A percentile compares a stretch with the other conserved stretches of the same genome.
Evolutionary conservation across 768 basidiomycete species (phyloP).

Genomic region (Kwoniella europaea): DNA sequence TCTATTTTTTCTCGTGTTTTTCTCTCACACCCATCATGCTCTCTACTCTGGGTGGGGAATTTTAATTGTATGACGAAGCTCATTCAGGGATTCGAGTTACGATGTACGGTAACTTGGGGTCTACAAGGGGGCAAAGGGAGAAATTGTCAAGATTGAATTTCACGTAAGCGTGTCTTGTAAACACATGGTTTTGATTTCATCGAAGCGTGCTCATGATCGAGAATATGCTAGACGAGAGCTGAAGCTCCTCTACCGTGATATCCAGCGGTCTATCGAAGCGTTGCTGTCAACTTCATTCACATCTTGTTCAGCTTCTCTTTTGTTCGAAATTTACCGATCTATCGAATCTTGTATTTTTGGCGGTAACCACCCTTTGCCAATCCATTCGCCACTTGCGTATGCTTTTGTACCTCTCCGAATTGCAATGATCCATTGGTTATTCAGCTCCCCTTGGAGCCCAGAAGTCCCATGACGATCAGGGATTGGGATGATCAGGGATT

Average conservation of each 20-base stretch:
- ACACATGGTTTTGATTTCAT: background rate
- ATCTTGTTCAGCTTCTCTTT: too few species aligned
- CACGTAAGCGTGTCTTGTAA: background rate
- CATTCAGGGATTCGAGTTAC: background rate
- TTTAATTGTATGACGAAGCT: constrained; percentile 2
- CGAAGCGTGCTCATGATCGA: background rate
- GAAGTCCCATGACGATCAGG: too few species aligned
- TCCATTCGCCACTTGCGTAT: too few species aligned
- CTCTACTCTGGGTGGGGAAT: background rate
- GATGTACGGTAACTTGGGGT: constrained; percentile 1
- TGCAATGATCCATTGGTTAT: background rate
- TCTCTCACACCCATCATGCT: background rate
- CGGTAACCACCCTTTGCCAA: too few species aligned
- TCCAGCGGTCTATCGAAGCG: too few species aligned
- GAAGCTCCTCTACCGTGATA: too few species aligned
- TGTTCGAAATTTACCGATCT: too few species aligned
- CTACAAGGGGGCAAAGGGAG: background rate
- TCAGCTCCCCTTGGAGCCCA: background rate
- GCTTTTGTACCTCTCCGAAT: background rate
- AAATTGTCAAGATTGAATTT: background rate
- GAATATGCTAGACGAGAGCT: background rate
- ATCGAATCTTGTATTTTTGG: too few species aligned
- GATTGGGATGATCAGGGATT: background rate
- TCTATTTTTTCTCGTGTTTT: background rate
- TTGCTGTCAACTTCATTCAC: too few species aligned